Conservation (phyloP, 345 rosid genomes). For the Arabis alpina region DNA sequence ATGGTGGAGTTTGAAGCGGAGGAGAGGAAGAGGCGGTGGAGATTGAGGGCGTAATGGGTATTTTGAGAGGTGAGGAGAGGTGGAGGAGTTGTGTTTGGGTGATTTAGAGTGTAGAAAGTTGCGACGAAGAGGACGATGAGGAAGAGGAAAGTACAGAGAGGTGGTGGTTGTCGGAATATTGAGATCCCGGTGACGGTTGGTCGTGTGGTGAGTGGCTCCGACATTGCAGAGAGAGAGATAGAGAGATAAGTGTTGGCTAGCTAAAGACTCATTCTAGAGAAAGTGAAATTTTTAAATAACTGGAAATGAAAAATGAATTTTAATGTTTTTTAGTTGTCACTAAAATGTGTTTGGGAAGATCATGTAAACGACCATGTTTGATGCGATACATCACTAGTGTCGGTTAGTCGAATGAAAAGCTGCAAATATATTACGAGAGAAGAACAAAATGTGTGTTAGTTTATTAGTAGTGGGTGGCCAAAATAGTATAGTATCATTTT, state of each 20-base stretch:
- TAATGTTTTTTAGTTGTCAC: background rate
- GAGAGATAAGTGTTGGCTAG: background rate
- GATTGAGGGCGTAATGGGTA: conserved; percentile 45
- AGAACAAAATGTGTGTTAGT: conserved; percentile 14
- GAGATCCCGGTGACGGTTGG: conserved; percentile 37
- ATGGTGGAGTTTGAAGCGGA: conserved; percentile 68
- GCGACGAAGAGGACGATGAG: conserved; percentile 57
- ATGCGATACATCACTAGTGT: conserved; percentile 14
- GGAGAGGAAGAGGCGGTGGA: conserved; percentile 68
- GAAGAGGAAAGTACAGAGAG: conserved; percentile 56
- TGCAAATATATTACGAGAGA: conserved; percentile 16
- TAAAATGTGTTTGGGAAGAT: no score
- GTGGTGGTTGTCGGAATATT: conserved; percentile 47
- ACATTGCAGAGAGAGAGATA: conserved; percentile 47
- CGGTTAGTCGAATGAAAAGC: conserved; percentile 30
- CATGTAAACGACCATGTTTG: conserved; percentile 12
- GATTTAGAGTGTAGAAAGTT: conserved; percentile 56
- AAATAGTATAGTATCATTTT: background rate
- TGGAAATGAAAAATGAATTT: background rate
- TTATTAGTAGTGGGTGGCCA: conserved; percentile 33
- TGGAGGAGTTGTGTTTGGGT: conserved; percentile 37
- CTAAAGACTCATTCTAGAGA: no score
- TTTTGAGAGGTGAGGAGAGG: conserved; percentile 24
- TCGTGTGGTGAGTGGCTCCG: conserved; percentile 46
- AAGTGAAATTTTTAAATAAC: no score